phyloP scores from a whole-genome alignment of 257 asterid genomes.

The Solanum tarijense region DNA sequence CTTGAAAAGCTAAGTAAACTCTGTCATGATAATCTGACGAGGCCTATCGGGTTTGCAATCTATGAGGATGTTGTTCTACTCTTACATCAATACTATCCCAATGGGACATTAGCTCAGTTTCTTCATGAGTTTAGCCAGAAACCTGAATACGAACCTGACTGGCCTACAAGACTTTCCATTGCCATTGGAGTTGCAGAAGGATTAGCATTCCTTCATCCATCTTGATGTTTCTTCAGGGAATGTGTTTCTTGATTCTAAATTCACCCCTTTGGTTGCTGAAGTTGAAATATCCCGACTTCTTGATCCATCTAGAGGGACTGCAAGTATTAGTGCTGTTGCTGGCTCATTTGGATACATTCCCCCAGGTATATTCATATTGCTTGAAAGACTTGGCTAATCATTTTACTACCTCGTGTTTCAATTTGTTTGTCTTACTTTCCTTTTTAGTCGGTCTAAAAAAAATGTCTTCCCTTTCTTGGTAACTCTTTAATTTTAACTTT shows the following conservation, averaged over 20 bases:
- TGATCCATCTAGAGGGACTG: slow-evolving; percentile 92
- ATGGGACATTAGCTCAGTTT: slow-evolving; percentile 68
- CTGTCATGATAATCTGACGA: slow-evolving; percentile 45
- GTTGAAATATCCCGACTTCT: slow-evolving; percentile 88
- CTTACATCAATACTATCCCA: slow-evolving; percentile 48
- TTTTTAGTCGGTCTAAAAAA: too few species aligned
- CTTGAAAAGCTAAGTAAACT: slow-evolving; percentile 72
- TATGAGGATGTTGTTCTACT: slow-evolving; percentile 70
- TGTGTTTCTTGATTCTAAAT: slow-evolving; percentile 64
- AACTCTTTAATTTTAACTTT: too few species aligned
- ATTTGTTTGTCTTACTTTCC: too few species aligned
- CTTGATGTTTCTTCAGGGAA: slow-evolving; percentile 91
- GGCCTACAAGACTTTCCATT: slow-evolving; percentile 72
- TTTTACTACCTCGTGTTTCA: background rate
- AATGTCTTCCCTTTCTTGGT: too few species aligned
- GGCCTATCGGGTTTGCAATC: slow-evolving; percentile 73
- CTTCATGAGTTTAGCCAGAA: slow-evolving; percentile 45
- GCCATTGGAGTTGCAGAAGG: slow-evolving; percentile 96
- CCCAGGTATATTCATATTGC: slow-evolving; percentile 61
- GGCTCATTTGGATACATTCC: slow-evolving; percentile 99
- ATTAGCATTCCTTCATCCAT: slow-evolving; percentile 42
- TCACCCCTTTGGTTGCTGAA: slow-evolving; percentile 71
- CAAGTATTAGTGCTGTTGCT: slow-evolving; percentile 96
- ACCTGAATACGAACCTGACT: slow-evolving; percentile 58
- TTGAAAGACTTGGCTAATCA: background rate